Base-by-base conservation (phyloP, 2,329 filamentous ascomycete species). In the Chaetothyriales sp. region DNA sequence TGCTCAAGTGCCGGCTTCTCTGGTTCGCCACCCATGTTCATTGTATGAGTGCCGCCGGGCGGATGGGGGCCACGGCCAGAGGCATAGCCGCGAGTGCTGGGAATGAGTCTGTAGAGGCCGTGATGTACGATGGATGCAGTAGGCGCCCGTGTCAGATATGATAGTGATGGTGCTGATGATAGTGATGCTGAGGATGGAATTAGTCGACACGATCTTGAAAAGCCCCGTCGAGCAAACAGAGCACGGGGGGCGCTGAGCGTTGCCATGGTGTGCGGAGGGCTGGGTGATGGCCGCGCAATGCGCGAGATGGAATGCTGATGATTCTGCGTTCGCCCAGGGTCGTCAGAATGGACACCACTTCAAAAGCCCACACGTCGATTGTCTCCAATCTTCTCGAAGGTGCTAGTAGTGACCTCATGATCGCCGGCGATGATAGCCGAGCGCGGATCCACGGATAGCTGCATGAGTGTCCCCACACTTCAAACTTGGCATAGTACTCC, bases 1-100 rank as follows among this genome's bases (percentile, higher is more conserved):
- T 94, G 80, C 67, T 97, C 90, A 49, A 97, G 71, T 0, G 92
- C 89, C 2, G 89, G 75, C 69, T 95, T 95, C 68, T 95, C 77
- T 5, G 73, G 72, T 60, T 80, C 85, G 52, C 78, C 81, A 51
- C 87, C 80, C 65, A 97, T 70, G 65, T 97, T 82, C 89, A 97
- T 97, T 58, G 85, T 85, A 69, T 95, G 88, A 1, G 89, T 95
- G 51, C 89, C 89, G 48, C 90, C 90, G 0, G 90, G 89, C 1
- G 89, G 89, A 58, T 92, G 87, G 56, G 89, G 86, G 3, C 45
- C 44, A 54, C 84, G 69, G 8, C 76, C 73, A 58, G 67, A 75
- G 62, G 85, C 83, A 73, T 81, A 73, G 53, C 64, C 62, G 49
- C 67, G 64, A 40, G 5, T 40, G 2, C 33, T 13, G 4, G 33